Conservation (phyloP, 805 yeast genomes). For the Clavispora carvajalis region DNA sequence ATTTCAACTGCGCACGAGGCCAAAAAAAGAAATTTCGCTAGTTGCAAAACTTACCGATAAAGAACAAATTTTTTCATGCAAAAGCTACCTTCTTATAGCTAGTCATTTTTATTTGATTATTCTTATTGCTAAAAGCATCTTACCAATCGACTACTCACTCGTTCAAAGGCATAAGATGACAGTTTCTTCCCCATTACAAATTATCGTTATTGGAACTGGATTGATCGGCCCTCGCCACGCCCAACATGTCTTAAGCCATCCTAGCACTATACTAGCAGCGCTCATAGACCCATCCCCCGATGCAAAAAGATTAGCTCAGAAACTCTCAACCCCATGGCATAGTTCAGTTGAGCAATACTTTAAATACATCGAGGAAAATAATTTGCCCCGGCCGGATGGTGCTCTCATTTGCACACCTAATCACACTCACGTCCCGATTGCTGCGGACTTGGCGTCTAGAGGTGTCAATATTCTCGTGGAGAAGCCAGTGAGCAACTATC, state of each 20-base stretch:
- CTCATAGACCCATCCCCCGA: conserved; percentile 31
- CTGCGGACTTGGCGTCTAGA: conserved; percentile 25
- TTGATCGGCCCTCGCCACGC: conserved; percentile 40
- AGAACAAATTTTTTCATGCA: neutral
- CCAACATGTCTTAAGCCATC: conserved; percentile 22
- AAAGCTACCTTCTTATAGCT: neutral
- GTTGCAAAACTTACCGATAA: neutral
- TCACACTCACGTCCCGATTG: conserved; percentile 30
- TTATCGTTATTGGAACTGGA: conserved; percentile 35
- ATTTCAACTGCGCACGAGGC: neutral
- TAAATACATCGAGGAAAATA: conserved; percentile 17
- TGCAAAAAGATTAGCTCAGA: conserved; percentile 26
- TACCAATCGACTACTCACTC: neutral
- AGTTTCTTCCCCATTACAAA: conserved; percentile 11
- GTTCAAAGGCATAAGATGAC: conserved; percentile 2
- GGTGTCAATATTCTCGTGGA: conserved; percentile 34
- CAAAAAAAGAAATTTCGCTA: neutral
- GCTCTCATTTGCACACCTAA: conserved; percentile 39
- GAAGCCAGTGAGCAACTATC: conserved; percentile 30
- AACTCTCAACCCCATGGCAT: conserved; percentile 22
- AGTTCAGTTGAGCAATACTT: conserved; percentile 22
- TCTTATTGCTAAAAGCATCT: neutral
- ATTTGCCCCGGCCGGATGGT: conserved; percentile 25
- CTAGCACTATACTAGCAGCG: conserved; percentile 26
- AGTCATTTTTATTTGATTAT: neutral